A percentile compares a stretch with the other conserved stretches of the same genome.
Conservation (phyloP, 1,139 yeast species). For the Meyerozyma elateridarum region DNA sequence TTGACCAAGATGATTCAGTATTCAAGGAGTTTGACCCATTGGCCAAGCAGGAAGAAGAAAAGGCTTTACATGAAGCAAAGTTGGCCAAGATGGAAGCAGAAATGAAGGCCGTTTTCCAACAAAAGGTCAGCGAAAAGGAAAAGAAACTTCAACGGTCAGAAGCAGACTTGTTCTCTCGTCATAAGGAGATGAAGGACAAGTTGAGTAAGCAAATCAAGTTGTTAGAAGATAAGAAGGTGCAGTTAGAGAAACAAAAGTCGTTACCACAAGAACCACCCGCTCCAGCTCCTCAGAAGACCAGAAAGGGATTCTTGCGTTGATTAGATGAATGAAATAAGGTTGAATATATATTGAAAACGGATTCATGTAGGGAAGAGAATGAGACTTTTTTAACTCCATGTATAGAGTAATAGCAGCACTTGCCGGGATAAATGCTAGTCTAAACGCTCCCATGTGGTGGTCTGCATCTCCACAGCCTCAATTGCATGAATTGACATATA, state of each 20-base stretch:
- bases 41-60: constrained; percentile 90
- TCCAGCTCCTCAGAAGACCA: constrained; percentile 44
- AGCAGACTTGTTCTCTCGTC: constrained; percentile 92
- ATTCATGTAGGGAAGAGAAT: no score
- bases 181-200: constrained; percentile 95
- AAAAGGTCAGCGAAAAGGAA: constrained; percentile 94
- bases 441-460: no score
- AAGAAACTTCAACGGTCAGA: constrained; percentile 95
- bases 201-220: constrained; percentile 81
- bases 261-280: constrained; percentile 51
- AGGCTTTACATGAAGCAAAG: constrained; percentile 88
- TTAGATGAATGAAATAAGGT: constrained; percentile 3
- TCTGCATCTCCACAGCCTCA: no score
- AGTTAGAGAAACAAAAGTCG: constrained; percentile 66
- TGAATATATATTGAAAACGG: no score
- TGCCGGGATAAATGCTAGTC: no score
- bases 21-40: constrained; percentile 94
- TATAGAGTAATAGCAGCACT: no score
- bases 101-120: constrained; percentile 96
- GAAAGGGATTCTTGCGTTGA: constrained; percentile 58
- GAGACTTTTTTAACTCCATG: no score
- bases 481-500: no score
- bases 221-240: constrained; percentile 85
- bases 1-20: constrained; percentile 86
- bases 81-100: constrained; percentile 92